Base-by-base conservation (phyloP, 805 yeast genomes). In the Monosporozyma unispora region DNA sequence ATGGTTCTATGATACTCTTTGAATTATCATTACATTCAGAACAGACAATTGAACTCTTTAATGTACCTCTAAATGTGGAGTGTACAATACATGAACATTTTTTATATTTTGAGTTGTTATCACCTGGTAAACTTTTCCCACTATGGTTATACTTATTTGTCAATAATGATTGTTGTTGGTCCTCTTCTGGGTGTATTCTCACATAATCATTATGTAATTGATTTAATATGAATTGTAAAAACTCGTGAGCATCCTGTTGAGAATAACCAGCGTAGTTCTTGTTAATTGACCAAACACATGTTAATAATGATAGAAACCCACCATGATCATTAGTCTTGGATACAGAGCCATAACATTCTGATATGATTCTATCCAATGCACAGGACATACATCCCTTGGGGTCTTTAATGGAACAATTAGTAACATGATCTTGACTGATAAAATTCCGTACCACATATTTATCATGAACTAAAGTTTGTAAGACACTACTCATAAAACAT, bases 181-280 rank as follows among this genome's bases (percentile, higher is more conserved):
- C 29, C 42, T 45, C 10, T 49, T 53, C n/a, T 38, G 40, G 49
- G 4, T 54, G 54, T 28, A 55, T 52, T 14, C 56, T 48, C 39
- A 53, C 56, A 25, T 66, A 56, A 33, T 68, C 74, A 38, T 61
- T 58, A 50, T 93, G 99, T 50, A 93, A 67, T 66, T 89, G 95
- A 66, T 91, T 86, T 37, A 91, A 73, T 27, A 91, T 61, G 63
- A 91, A 90, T 63, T 93, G 97, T 84, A 95, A 84, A 67, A 91
- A 93, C 67, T 93, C 99, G 68, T 93, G 99, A 0, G 99, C 98
- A 64, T 93, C 99, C 67, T 93, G 99, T 67, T 93, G 97, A 33
- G 93, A 84, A 57, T 90, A 90, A 1, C 99, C 99, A 0, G 97
- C 96, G 51, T 93, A 76, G 31, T 88, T 78, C 55, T 85, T 79